Base-by-base conservation (phyloP, 2,329 filamentous ascomycete species). In the Talaromyces atroroseus region DNA sequence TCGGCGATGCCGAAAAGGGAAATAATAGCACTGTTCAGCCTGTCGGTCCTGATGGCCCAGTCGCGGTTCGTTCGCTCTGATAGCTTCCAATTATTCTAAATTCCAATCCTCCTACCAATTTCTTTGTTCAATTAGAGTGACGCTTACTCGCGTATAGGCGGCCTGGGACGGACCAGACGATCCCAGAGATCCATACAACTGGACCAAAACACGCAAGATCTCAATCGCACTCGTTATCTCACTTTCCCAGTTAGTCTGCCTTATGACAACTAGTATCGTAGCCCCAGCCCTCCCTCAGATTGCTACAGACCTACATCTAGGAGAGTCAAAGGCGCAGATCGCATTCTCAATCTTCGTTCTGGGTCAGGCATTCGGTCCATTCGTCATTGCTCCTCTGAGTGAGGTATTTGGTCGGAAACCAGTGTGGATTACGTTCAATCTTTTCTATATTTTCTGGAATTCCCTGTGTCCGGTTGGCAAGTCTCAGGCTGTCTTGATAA, bases 381-480 rank as follows among this genome's bases (percentile, higher is more conserved):
- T 86, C 2, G 73, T 84, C 44, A 67, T 85, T 6, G 81, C 82
- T 1, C 83, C 82, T 0, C 62, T 85, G 36, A 83, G 78, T 1
- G 86, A 88, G 65, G 80, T 88, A 55, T 86, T 85, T 64, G 86
- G 86, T 0, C 77, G 86, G 8, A 71, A 81, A 11, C 70, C 77
- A 7, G 70, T 88, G 44, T 78, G 87, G 58, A 77, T 80, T 21
- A 66, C 65, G 1, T 80, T 82, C 57, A 88, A 84, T 61, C 63
- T 78, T 2, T 76, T 84, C 54, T 89, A 65, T 36, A 80, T 83
- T 56, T 65, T 81, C 0, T 87, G 83, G 74, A 82, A 82, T 32
- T 78, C 89, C 56, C 84, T 82, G 0, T 87, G 84, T 57, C 87
- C 83, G 1, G 72, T 88, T 4, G 77, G 83, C 0, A 80, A 80